phyloP scores from a whole-genome alignment of 164 flowering plant species.

The grape (Vitis vinifera) region DNA sequence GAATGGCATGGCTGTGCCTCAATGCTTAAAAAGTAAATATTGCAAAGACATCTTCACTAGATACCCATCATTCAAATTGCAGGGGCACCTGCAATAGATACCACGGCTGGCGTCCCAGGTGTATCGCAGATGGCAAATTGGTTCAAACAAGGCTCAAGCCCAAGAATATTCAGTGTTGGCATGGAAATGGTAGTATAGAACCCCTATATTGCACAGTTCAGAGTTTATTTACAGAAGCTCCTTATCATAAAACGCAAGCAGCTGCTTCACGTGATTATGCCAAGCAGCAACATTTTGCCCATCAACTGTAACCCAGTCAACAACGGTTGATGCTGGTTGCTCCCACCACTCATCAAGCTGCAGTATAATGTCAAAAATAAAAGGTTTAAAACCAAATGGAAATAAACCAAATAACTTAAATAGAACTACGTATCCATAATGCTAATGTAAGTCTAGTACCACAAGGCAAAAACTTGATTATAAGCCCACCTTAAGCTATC shows the following conservation, averaged over 20 bases:
- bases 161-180: neutral
- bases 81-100: neutral
- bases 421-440: neutral
- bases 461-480: neutral
- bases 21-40: neutral
- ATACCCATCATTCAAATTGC: neutral
- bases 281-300: constrained; percentile 90
- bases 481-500: neutral
- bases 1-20: neutral
- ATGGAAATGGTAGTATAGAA: constrained; percentile 3
- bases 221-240: constrained; percentile 37
- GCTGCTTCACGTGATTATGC: constrained; percentile 94
- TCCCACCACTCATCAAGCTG: constrained; percentile 99
- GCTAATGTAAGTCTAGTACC: neutral
- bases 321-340: constrained; percentile 92
- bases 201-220: neutral
- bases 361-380: constrained; percentile 6
- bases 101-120: neutral
- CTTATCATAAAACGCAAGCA: constrained; percentile 82
- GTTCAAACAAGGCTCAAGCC: no score
- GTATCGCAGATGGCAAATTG: no score
- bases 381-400: no score
- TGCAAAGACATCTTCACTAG: neutral
- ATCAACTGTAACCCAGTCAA: constrained; percentile 92
- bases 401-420: neutral